A percentile compares a stretch with the other conserved stretches of the same genome.
These are phyloP conservation scores for Giardia muris DNA, from an alignment of 208 protist species.

Conservation along the genomic window DNA sequence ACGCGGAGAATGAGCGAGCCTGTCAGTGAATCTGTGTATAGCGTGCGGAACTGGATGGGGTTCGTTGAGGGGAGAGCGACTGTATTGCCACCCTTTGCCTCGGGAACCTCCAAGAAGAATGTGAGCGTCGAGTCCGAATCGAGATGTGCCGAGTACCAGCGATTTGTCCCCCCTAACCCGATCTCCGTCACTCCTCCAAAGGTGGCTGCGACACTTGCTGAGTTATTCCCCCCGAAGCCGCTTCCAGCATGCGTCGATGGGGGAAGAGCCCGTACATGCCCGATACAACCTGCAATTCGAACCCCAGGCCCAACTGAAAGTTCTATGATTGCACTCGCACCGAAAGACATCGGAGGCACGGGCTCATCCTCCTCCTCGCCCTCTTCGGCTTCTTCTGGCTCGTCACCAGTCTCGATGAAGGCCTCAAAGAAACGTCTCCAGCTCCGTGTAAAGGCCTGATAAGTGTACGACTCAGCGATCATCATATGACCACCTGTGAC, in stretches of 20 bases:
- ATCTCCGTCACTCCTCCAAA: not conserved
- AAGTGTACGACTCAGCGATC: constrained; percentile 20
- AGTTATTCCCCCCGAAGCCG: not conserved
- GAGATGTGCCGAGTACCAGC: not conserved
- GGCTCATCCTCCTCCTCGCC: not conserved
- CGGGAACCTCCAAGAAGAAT: not conserved
- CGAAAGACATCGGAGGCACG: not conserved
- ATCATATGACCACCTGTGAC: not conserved
- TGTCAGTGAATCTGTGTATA: not conserved
- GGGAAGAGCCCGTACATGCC: not conserved
- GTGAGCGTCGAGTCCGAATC: constrained; percentile 4
- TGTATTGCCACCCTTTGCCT: not conserved
- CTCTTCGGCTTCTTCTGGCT: not conserved
- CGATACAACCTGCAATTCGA: not conserved
- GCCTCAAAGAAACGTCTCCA: constrained; percentile 5
- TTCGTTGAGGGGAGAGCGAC: not conserved
- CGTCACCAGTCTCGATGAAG: not conserved
- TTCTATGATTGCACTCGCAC: not conserved
- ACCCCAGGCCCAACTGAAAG: not conserved
- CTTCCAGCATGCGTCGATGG: not conserved
- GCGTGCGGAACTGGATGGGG: not conserved
- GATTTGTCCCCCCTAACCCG: not conserved
- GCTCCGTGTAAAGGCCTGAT: constrained; percentile 1
- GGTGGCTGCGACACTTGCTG: not conserved
- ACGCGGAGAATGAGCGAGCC: not conserved